A percentile compares a stretch with the other conserved stretches of the same genome.
Evolutionary conservation across 805 yeast species (phyloP).

Genomic region (Candida taoyuanica): DNA sequence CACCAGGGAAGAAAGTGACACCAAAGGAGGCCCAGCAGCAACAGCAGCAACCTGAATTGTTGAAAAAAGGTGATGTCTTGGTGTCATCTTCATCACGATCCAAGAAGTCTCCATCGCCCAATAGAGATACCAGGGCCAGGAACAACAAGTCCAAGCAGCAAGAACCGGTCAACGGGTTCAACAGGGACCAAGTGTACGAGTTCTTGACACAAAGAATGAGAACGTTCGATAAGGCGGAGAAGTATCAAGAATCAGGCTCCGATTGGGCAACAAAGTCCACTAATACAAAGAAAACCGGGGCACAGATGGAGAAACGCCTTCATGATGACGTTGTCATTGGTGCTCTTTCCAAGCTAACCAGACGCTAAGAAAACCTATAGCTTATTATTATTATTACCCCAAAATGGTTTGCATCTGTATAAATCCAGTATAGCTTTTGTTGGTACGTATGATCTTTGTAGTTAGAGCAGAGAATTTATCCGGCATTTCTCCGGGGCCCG

Average conservation of each 20-base stretch:
- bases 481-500: too few relatives aligned
- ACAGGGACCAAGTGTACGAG: conserved; percentile 7
- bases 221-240: conserved; percentile 1
- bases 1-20: too few relatives aligned
- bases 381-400: too few relatives aligned
- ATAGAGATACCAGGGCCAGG: neutral
- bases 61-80: too few relatives aligned
- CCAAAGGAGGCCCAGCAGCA: neutral
- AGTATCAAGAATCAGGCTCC: conserved; percentile 9
- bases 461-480: too few relatives aligned
- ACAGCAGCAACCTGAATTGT: neutral
- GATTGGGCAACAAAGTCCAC: conserved; percentile 12
- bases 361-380: conserved; percentile 1
- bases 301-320: neutral
- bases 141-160: conserved; percentile 1
- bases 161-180: conserved; percentile 12
- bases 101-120: conserved; percentile 11
- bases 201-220: conserved; percentile 7
- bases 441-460: too few relatives aligned
- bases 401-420: too few relatives aligned
- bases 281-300: conserved; percentile 4
- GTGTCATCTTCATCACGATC: conserved; percentile 3
- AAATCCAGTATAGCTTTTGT: too few relatives aligned
- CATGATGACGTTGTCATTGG: conserved; percentile 10
- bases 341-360: conserved; percentile 10